Evolutionary conservation across 202 grass and related monocot species (phyloP), one percentile per base, ranked within the genome.

Genomic region (Schoenoplectus tabernaemontani): DNA sequence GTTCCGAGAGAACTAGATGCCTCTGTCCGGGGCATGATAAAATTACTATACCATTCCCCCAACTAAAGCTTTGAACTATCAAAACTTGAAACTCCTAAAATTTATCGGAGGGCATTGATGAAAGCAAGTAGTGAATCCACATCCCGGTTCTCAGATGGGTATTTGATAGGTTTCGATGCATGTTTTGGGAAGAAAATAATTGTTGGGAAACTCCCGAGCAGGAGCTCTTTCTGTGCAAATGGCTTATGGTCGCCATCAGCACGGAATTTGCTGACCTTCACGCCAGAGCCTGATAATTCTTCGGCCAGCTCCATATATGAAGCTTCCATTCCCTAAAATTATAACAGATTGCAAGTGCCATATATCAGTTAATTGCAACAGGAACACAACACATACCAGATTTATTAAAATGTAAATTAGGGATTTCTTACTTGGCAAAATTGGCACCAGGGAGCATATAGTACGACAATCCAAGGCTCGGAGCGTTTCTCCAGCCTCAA

Each of bases 221-320:
- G 94, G 73, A 97, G 91, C 86, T 97, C 89, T 17, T 86, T 82
- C 67, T 92, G 89, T 48, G 94, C 91, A 80, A 97, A 94, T 4
- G 72, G 74, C 78, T 94, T 97, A 81, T 94, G 89, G 59, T 97
- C 94, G n/a, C 91, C 89, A 39, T 97, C 94, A 0, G 94, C 94
- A 20, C 87, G 89, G 86, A 97, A 97, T 88, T 92, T 93, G 26
- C 80, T 91, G 0, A 97, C 91, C 82, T 92, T 93, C 13, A 97
- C 51, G 2, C 91, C 94, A 0, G 89, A 87, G 0, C 83, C 84
- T 0, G 65, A 77, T 54, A 94, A 80, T 77, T 83, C 87, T 84
- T 92, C 87, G 7, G 94, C 89, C 67, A 97, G 70, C 78, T 94
- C 84, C 24, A 94, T 50, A 80, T 86, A 97, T 17, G 91, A 94